Evolutionary conservation across 1,284 basidiomycete genomes (phyloP), one percentile per base, ranked within the genome.

Genomic region (Schizophyllum amplum): DNA sequence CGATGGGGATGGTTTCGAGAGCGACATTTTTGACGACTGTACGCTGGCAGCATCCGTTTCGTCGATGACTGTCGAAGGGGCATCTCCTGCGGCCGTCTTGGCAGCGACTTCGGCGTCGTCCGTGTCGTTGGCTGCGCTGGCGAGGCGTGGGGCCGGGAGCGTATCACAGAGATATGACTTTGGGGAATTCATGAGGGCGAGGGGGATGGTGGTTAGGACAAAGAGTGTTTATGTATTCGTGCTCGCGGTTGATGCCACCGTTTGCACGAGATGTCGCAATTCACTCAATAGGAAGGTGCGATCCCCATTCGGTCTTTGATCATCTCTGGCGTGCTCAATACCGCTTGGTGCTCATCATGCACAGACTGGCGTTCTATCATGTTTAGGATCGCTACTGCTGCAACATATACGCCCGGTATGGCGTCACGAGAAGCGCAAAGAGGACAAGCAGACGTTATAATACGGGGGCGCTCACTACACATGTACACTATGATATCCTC

Each of bases 131-230:
- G 63, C 60, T 15, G 61, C 64, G 56, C 63, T 64, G 24, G 65
- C 75, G 51, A 87, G 69, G 53, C 79, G 78, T 1, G 87, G 72
- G 3, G 83, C 74, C 13, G 84, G 86, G n/a, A 89, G 67, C n/a
- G 85, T 86, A 65, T 90, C 86, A 69, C 86, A 90, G 56, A 82
- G 73, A 53, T 52, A 58, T 48, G 53, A 24, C 17, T 42, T 42
- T 25, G 63, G 54, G 22, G 67, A 56, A 24, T 63, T 52, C 66
- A 67, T 69, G 25, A 61, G 24, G 51, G 61, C 54, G 55, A 26
- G 26, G 27, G 25, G 22, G 26, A 5, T 23, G 5, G 13, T 11
- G 21, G 48, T 24, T 20, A 11, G 50, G 26, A 23, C 26, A 13
- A n/a, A 53, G 42, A 42, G 17, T 9, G 33, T 42, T 42, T 42